These are phyloP conservation scores for Acacia crassicarpa DNA, from an alignment of 306 rosid genomes.

Conservation along the genomic window DNA sequence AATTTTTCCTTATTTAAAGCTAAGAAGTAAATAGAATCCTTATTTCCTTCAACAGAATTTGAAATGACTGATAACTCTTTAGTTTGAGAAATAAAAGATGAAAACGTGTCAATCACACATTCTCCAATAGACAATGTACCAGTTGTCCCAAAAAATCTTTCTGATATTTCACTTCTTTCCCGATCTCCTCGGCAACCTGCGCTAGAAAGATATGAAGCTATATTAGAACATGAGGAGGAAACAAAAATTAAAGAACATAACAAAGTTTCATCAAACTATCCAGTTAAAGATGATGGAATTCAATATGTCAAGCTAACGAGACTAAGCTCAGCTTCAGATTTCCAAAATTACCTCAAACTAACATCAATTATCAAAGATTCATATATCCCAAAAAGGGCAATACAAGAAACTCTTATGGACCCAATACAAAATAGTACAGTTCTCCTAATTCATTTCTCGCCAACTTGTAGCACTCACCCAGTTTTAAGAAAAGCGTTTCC, in stretches of 20 bases:
- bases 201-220: slow-evolving; percentile 14
- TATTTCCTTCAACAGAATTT: not conserved
- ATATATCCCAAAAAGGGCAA: not conserved
- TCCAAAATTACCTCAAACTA: not conserved
- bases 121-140: slow-evolving; percentile 45
- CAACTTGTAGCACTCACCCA: not conserved
- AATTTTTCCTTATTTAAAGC: not conserved
- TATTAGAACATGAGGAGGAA: slow-evolving; percentile 17
- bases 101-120: slow-evolving; percentile 10
- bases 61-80: not conserved
- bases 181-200: slow-evolving; percentile 94
- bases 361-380: not conserved
- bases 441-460: not conserved
- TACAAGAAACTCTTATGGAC: not conserved
- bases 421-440: not conserved
- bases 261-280: slow-evolving; percentile 6
- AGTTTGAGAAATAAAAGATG: not conserved
- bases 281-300: not conserved
- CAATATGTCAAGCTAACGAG: slow-evolving; percentile 3
- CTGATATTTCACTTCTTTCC: slow-evolving; percentile 68
- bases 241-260: not conserved
- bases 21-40: not conserved
- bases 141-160: slow-evolving; percentile 68
- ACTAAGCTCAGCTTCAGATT: not conserved
- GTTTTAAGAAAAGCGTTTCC: not conserved